These are phyloP conservation scores for Yarrowia galli DNA, from an alignment of 1,139 yeast genomes.

Conservation along the genomic window DNA sequence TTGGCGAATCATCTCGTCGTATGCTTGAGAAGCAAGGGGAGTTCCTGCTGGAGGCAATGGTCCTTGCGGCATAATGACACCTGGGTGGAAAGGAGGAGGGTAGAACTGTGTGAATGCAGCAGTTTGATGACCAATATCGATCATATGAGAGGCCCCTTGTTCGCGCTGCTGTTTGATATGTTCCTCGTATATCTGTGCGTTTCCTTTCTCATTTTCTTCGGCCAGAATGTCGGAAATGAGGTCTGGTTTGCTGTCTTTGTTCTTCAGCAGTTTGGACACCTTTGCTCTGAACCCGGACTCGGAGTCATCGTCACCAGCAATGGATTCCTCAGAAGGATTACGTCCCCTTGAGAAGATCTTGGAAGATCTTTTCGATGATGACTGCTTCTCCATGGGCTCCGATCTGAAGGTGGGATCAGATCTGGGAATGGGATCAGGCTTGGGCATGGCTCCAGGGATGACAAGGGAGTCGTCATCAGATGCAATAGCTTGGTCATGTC, in stretches of 20 bases:
- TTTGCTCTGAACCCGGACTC: slow-evolving; percentile 25
- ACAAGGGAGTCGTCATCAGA: slow-evolving; percentile 9
- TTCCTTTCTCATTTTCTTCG: slow-evolving; percentile 4
- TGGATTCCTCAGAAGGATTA: background rate
- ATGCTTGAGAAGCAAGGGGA: background rate
- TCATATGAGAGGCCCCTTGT: background rate
- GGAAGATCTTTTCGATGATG: slow-evolving; percentile 13
- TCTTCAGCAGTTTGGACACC: slow-evolving; percentile 19
- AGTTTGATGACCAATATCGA: background rate
- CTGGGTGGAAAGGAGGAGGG: background rate
- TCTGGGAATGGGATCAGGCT: background rate
- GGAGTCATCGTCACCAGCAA: slow-evolving; percentile 16
- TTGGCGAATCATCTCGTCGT: background rate
- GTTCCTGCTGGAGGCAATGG: slow-evolving; percentile 13
- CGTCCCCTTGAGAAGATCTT: slow-evolving; percentile 11
- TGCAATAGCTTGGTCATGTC: background rate
- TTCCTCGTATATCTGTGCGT: background rate
- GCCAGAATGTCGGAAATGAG: slow-evolving; percentile 2
- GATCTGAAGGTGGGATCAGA: background rate
- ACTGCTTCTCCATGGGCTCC: slow-evolving; percentile 7
- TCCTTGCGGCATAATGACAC: background rate
- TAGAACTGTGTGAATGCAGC: background rate
- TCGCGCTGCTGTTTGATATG: background rate
- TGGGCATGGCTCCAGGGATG: background rate
- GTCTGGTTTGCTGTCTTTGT: slow-evolving; percentile 17